phyloP scores from a whole-genome alignment of 2,329 filamentous ascomycete species.

The Ceratocystis albifundus region DNA sequence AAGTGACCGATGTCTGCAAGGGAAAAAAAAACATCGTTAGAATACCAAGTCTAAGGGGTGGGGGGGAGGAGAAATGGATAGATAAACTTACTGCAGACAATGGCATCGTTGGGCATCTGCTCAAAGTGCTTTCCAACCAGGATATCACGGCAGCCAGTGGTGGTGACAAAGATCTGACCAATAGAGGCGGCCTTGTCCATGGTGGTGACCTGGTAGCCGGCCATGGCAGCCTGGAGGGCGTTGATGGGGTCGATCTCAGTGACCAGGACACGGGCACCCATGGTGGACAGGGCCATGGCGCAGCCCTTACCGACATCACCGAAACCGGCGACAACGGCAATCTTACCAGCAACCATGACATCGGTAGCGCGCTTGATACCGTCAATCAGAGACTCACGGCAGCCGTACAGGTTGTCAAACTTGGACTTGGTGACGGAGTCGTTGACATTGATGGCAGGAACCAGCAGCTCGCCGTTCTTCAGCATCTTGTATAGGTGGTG shows the following conservation, averaged over 20 bases:
- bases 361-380: slow-evolving; percentile 99
- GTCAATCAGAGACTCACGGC: slow-evolving; percentile 95
- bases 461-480: slow-evolving; percentile 77
- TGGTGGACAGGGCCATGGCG: slow-evolving; percentile 85
- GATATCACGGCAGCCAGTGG: slow-evolving; percentile 98
- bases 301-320: slow-evolving; percentile 99
- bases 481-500: slow-evolving; percentile 99
- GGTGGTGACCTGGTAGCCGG: slow-evolving; percentile 89
- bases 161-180: slow-evolving; percentile 98
- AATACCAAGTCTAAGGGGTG: slow-evolving; percentile 11
- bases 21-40: slow-evolving; percentile 23
- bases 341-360: slow-evolving; percentile 99
- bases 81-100: slow-evolving; percentile 73
- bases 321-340: slow-evolving; percentile 93
- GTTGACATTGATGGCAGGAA: slow-evolving; percentile 98
- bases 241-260: slow-evolving; percentile 99
- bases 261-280: slow-evolving; percentile 93
- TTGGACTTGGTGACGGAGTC: slow-evolving; percentile 99
- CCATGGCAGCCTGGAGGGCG: slow-evolving; percentile 95
- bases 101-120: slow-evolving; percentile 92
- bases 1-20: slow-evolving; percentile 87
- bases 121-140: slow-evolving; percentile 86
- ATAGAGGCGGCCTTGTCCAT: slow-evolving; percentile 89
- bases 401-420: slow-evolving; percentile 99
- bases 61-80: not conserved